Base-by-base conservation (phyloP, 495 filamentous ascomycete species). In the Trichoderma asperelloides region DNA sequence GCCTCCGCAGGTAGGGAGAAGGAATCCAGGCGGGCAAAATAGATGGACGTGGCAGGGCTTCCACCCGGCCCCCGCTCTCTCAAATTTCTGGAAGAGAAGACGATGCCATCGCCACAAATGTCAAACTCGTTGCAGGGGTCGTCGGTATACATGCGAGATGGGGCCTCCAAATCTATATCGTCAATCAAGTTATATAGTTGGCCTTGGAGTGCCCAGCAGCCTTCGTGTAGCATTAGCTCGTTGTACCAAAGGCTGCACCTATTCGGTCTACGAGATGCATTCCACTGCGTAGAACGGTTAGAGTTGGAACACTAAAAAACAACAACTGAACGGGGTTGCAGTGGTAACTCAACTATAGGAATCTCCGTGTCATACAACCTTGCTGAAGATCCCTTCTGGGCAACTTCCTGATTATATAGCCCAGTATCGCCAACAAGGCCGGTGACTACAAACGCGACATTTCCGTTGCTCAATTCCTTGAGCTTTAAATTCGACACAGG, bases 181-280 rank as follows among this genome's bases (percentile, higher is more conserved):
- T 41, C 28, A 37, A 75, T 62, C 18, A 67, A 63, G 62, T 74
- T 73, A 18, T 67, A 69, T 6, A 75, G 62, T 27, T 45, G 40
- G 18, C 64, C 65, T n/a, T 63, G 15, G 21, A 74, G 30, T 40
- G 63, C 62, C 69, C 70, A 73, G 3, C 27, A n/a, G 25, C 65
- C 68, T 15, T 68, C 67, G 0, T 30, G 43, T 15, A 68, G 70
- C 63, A 65, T 57, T 1, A 76, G 65, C 13, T 67, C 69, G 18
- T 73, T 71, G 66, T 73, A 77, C 69, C 74, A 75, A 18, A 77
- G 67, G 13, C 68, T 63, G 49, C 70, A 68, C 21, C 63, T 69
- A 12, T 70, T 49, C 11, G 64, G 66, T 16, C 69, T 66, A 16
- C 57, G 67, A 41, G 66, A 70, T 0, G 62, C 30, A 63, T 72